Conservation (phyloP, 371 early-diverging fungal species). For the Syncephalastrum monosporum region DNA sequence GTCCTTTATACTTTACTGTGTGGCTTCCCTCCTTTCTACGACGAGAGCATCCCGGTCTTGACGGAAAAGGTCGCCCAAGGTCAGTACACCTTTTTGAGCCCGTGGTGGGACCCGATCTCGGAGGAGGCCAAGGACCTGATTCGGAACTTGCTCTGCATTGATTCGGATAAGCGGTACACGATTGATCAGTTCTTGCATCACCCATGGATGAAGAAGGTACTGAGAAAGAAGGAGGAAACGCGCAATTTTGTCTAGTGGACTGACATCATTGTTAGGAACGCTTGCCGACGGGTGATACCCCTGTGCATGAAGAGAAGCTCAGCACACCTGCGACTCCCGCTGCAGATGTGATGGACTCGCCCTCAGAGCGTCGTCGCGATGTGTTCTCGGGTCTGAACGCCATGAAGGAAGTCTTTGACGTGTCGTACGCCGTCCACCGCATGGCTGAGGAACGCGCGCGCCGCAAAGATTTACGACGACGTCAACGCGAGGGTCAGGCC, state of each 20-base stretch:
- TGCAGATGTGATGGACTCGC: slow-evolving; percentile 10
- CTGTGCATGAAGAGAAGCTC: slow-evolving; percentile 77
- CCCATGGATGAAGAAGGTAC: slow-evolving; percentile 67
- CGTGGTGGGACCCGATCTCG: slow-evolving; percentile 78
- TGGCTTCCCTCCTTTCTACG: slow-evolving; percentile 91
- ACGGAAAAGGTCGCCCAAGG: slow-evolving; percentile 66
- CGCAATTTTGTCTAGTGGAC: too few species aligned
- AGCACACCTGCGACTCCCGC: slow-evolving; percentile 75
- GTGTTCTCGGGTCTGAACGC: slow-evolving; percentile 32
- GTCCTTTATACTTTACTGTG: slow-evolving; percentile 88
- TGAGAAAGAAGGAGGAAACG: slow-evolving; percentile 16
- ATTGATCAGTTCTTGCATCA: slow-evolving; percentile 72
- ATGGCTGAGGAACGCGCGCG: slow-evolving; percentile 52
- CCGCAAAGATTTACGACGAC: slow-evolving; percentile 19
- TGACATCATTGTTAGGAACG: too few species aligned
- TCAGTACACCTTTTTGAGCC: slow-evolving; percentile 64
- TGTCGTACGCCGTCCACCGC: slow-evolving; percentile 48
- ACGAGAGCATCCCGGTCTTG: slow-evolving; percentile 51
- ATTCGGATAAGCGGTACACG: slow-evolving; percentile 53
- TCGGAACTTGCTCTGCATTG: slow-evolving; percentile 56
- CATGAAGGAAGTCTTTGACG: slow-evolving; percentile 53
- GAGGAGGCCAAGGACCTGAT: slow-evolving; percentile 75
- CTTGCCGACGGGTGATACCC: too few species aligned
- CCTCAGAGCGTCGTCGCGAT: slow-evolving; percentile 13
- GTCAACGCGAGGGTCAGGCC: slow-evolving; percentile 4